Evolutionary conservation across 257 asterid genomes (phyloP), one percentile per base, ranked within the genome.

Genomic region (Ehretia macrophylla): DNA sequence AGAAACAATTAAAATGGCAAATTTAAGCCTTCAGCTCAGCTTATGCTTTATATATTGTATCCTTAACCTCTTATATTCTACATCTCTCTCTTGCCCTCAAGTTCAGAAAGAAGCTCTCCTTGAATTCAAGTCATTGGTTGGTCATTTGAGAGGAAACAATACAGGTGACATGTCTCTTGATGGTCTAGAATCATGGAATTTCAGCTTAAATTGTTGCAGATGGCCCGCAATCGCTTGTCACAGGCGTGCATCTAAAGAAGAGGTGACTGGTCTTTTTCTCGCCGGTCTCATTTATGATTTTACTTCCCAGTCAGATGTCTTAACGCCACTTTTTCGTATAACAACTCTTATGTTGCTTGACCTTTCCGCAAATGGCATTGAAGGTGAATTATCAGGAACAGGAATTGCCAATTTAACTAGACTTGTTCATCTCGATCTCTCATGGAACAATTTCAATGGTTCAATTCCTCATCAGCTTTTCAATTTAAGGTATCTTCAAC

Each of bases 371-470:
- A 42, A 10, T 14, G 3, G 8, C 16, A 42, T 42, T 14, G 12
- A 2, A 42, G 47, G 47, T 14, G 47, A 27, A 27, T 27, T 27
- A 27, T 6, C 35, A 27, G 35, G 35, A 27, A 56, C 53, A 11
- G 64, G 32, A 16, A 49, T 62, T 0, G 57, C 71, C 23, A 58
- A 39, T 46, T 66, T 73, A 23, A 60, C 56, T 42, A 68, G 56
- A 12, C 17, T 73, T n/a, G n/a, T n/a, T n/a, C n/a, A n/a, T n/a
- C n/a, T n/a, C n/a, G n/a, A n/a, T n/a, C n/a, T n/a, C n/a, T n/a
- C n/a, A n/a, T n/a, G n/a, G n/a, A n/a, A n/a, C n/a, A n/a, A n/a
- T n/a, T n/a, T n/a, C n/a, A n/a, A n/a, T n/a, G n/a, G n/a, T n/a
- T n/a, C n/a, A n/a, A n/a, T n/a, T n/a, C n/a, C n/a, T n/a, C n/a